Evolutionary conservation across 768 basidiomycete genomes (phyloP).

Genomic region (Tylopilus balloui): DNA sequence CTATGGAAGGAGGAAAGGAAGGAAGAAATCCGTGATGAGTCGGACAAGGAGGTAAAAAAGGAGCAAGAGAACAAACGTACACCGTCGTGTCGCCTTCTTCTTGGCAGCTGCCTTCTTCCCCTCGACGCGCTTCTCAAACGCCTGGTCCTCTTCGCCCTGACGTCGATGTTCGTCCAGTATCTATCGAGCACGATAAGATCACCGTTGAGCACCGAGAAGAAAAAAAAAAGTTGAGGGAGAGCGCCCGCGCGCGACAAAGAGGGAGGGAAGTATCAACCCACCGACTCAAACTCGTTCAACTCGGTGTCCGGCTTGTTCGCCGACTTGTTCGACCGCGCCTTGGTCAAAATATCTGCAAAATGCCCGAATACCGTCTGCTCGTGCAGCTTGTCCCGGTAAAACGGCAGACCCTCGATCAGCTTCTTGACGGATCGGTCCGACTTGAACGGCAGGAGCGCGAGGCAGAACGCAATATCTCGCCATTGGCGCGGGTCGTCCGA

Average conservation of each 20-base stretch:
- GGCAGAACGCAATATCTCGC: constrained; percentile 95
- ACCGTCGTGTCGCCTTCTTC: constrained; percentile 58
- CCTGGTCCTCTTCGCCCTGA: constrained; percentile 91
- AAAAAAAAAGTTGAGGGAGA: no score
- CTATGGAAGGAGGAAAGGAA: constrained; percentile 5
- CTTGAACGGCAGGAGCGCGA: constrained; percentile 94
- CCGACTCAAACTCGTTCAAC: constrained; percentile 90
- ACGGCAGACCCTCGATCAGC: constrained; percentile 85
- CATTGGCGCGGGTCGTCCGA: constrained; percentile 90
- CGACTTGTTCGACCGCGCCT: constrained; percentile 88
- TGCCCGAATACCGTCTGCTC: constrained; percentile 74
- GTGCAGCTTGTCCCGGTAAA: constrained; percentile 95
- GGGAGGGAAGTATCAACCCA: no score
- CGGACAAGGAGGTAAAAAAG: no score
- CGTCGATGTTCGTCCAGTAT: constrained; percentile 78
- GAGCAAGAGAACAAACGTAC: constrained; percentile 20
- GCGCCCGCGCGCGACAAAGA: not conserved
- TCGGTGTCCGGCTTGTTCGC: constrained; percentile 91
- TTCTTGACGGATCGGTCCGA: constrained; percentile 96
- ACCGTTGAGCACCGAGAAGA: no score
- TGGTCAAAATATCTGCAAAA: constrained; percentile 88
- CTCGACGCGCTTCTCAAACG: constrained; percentile 79
- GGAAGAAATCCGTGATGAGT: no score
- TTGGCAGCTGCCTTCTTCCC: constrained; percentile 77
- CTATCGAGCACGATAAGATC: constrained; percentile 33